Conservation (phyloP, 2,329 filamentous ascomycete species). For the Xylaria sp. region DNA sequence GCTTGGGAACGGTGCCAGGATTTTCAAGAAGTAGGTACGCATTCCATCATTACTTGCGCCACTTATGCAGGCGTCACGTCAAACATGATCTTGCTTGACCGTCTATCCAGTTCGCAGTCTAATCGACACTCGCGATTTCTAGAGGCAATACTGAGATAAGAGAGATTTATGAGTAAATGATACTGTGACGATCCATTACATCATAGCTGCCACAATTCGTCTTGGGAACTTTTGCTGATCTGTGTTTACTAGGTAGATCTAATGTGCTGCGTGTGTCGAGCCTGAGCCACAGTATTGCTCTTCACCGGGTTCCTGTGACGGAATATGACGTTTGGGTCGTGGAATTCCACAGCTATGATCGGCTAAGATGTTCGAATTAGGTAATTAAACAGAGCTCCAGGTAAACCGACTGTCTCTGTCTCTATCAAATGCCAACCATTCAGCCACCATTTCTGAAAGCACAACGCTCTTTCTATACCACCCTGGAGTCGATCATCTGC, state of each 20-base stretch:
- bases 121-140: not conserved
- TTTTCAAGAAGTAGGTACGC: not conserved
- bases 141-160: not conserved
- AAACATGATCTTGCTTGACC: not conserved
- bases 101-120: not conserved
- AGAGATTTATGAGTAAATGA: not conserved
- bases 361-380: not conserved
- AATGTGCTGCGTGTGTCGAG: not conserved
- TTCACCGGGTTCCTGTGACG: not conserved
- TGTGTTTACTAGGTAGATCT: not conserved
- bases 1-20: not conserved
- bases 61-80: not conserved
- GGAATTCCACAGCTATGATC: not conserved
- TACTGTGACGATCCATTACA: not conserved
- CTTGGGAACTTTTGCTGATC: not conserved
- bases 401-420: conserved; percentile 5
- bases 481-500: conserved; percentile 17
- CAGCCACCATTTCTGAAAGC: conserved; percentile 16
- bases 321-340: conserved; percentile 1
- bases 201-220: not conserved
- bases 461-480: not conserved
- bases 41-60: not conserved
- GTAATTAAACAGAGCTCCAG: conserved; percentile 17
- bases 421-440: conserved; percentile 10
- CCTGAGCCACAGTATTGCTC: not conserved